Conservation (phyloP, 2,329 filamentous ascomycete species). For the Aspergillus sp. region DNA sequence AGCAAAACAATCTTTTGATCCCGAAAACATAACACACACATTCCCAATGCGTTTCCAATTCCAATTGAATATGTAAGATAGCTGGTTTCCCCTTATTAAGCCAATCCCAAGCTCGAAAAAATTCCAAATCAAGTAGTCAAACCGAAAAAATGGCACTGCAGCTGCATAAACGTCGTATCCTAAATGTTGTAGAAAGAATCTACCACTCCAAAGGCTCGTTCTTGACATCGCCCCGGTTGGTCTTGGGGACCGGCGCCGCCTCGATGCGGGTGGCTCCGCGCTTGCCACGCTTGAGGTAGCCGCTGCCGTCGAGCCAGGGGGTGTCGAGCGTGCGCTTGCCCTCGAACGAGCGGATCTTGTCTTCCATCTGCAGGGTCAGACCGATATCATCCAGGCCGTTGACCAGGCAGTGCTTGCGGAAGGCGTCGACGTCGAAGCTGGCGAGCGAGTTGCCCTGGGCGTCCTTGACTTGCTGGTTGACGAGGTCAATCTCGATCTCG, state of each 20-base stretch:
- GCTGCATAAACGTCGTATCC: constrained; percentile 8
- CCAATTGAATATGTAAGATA: not conserved
- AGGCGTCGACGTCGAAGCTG: constrained; percentile 84
- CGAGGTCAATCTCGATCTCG: constrained; percentile 87
- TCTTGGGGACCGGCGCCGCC: constrained; percentile 74
- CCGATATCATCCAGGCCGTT: constrained; percentile 97
- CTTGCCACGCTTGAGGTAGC: constrained; percentile 65
- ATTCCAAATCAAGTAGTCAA: not conserved
- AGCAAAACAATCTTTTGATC: not conserved
- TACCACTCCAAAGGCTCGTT: constrained; percentile 90
- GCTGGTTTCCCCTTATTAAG: not conserved
- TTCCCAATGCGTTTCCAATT: not conserved
- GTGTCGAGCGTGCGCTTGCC: constrained; percentile 71
- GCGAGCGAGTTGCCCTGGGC: constrained; percentile 71
- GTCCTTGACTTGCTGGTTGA: constrained; percentile 78
- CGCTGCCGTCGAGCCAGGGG: constrained; percentile 87
- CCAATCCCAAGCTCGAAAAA: not conserved
- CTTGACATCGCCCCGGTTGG: constrained; percentile 81
- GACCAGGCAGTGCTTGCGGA: constrained; percentile 88
- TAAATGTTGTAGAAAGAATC: constrained; percentile 14
- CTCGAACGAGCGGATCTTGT: constrained; percentile 85
- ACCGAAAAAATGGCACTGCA: not conserved
- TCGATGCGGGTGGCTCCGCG: constrained; percentile 60
- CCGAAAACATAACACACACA: not conserved
- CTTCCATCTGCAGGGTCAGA: constrained; percentile 86